Percentiles rank a stretch among this genome's conserved stretches.
These are phyloP conservation scores for Beauveria varroae DNA, from an alignment of 2,329 filamentous ascomycete genomes.

Conservation along the genomic window DNA sequence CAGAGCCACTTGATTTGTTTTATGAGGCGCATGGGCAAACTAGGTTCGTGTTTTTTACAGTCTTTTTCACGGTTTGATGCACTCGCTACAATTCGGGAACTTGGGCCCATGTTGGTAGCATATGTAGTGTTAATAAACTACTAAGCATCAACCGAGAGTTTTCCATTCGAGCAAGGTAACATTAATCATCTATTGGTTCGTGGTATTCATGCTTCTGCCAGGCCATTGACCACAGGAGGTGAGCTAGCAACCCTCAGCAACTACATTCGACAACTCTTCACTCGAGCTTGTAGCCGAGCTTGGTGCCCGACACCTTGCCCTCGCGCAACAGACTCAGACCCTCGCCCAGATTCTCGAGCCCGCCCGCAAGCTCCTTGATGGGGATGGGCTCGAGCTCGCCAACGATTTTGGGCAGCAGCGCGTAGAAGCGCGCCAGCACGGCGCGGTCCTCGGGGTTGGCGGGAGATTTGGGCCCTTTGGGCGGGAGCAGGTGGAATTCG, in stretches of 20 bases:
- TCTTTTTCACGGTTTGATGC: not conserved
- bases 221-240: not conserved
- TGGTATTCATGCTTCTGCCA: too few species aligned
- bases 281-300: conserved; percentile 14
- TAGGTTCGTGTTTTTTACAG: conserved; percentile 1
- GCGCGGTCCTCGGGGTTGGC: conserved; percentile 19
- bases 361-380: conserved; percentile 9
- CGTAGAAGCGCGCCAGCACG: conserved; percentile 17
- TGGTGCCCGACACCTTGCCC: conserved; percentile 18
- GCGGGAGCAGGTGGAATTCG: conserved; percentile 20
- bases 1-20: conserved; percentile 1
- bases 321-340: conserved; percentile 16
- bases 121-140: not conserved
- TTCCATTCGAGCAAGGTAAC: not conserved
- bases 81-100: not conserved
- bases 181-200: too few species aligned
- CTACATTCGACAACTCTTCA: not conserved
- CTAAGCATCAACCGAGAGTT: not conserved
- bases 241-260: not conserved
- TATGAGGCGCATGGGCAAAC: conserved; percentile 7
- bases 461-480: conserved; percentile 22
- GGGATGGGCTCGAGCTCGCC: conserved; percentile 17
- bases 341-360: conserved; percentile 15
- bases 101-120: not conserved
- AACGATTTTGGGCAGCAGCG: conserved; percentile 13